Evolutionary conservation across 2,329 filamentous ascomycete species (phyloP).

Genomic region (Pleomassaria siparia): DNA sequence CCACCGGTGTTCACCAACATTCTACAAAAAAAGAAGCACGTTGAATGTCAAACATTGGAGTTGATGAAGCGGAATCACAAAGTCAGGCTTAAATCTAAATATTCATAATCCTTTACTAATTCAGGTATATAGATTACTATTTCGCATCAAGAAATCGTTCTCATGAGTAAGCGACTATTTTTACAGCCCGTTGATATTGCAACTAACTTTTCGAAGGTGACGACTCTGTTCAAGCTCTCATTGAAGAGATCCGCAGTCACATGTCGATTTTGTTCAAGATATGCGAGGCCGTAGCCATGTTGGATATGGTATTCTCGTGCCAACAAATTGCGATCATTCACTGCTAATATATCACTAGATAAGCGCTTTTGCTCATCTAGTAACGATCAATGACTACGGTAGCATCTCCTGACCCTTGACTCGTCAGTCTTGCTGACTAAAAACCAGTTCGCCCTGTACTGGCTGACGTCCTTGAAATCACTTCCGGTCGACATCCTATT

Average conservation of each 20-base stretch:
- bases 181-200: not conserved
- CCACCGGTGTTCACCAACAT: slow-evolving; percentile 77
- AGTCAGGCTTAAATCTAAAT: slow-evolving; percentile 12
- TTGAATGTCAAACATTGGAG: slow-evolving; percentile 86
- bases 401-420: slow-evolving; percentile 1
- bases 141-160: slow-evolving; percentile 79
- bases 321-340: slow-evolving; percentile 3
- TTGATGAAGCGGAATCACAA: slow-evolving; percentile 74
- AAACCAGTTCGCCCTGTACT: slow-evolving; percentile 65
- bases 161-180: slow-evolving; percentile 60
- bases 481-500: slow-evolving; percentile 75
- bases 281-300: slow-evolving; percentile 80
- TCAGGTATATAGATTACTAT: slow-evolving; percentile 66
- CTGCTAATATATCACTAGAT: slow-evolving; percentile 17
- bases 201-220: slow-evolving; percentile 52
- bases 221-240: slow-evolving; percentile 69
- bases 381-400: slow-evolving; percentile 65
- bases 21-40: slow-evolving; percentile 68
- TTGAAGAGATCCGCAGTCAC: slow-evolving; percentile 69
- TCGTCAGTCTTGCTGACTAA: slow-evolving; percentile 5
- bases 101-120: slow-evolving; percentile 2
- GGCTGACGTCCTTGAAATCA: slow-evolving; percentile 68
- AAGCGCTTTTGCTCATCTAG: slow-evolving; percentile 57
- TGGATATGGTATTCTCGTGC: slow-evolving; percentile 70
- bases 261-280: slow-evolving; percentile 77